Percentiles rank a stretch among this genome's conserved stretches.
phyloP scores from a whole-genome alignment of 2,329 filamentous ascomycete genomes.

The Beauveria medogensis region DNA sequence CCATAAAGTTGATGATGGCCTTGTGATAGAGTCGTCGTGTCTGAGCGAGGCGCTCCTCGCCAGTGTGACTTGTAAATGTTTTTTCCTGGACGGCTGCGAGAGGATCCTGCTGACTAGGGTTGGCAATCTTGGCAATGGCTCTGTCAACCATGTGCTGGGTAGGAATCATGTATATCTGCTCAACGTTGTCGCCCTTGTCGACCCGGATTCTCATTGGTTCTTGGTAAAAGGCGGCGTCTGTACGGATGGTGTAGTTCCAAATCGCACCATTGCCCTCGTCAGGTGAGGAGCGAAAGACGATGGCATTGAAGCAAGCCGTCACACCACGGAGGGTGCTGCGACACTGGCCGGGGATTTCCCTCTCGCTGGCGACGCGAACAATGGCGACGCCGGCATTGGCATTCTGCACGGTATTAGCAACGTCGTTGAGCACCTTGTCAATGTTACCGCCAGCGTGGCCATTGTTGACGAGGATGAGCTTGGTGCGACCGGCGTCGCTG shows the following conservation, averaged over 20 bases:
- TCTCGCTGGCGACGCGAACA: constrained; percentile 43
- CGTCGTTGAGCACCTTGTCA: constrained; percentile 55
- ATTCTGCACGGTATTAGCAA: constrained; percentile 49
- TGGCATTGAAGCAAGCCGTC: constrained; percentile 63
- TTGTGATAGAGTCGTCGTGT: constrained; percentile 64
- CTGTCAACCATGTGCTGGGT: constrained; percentile 71
- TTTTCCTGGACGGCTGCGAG: constrained; percentile 51
- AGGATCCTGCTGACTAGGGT: constrained; percentile 27
- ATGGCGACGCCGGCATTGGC: constrained; percentile 48
- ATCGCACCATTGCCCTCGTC: constrained; percentile 54
- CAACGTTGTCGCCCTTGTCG: constrained; percentile 59
- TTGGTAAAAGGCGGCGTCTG: constrained; percentile 55
- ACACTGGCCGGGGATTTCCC: constrained; percentile 55
- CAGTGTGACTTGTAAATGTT: constrained; percentile 65
- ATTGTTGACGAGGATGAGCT: constrained; percentile 72
- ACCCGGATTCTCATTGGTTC: constrained; percentile 57
- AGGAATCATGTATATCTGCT: constrained; percentile 69
- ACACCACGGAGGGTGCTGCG: constrained; percentile 57
- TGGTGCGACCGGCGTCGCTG: constrained; percentile 49
- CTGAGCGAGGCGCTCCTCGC: constrained; percentile 54
- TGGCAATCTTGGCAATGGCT: constrained; percentile 54
- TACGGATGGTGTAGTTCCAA: constrained; percentile 84
- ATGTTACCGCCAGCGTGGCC: constrained; percentile 63
- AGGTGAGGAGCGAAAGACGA: constrained; percentile 69
- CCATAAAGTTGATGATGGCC: constrained; percentile 67